These are phyloP conservation scores for Plasmodium fragile DNA, from an alignment of 169 alveolate species.

Conservation along the genomic window DNA sequence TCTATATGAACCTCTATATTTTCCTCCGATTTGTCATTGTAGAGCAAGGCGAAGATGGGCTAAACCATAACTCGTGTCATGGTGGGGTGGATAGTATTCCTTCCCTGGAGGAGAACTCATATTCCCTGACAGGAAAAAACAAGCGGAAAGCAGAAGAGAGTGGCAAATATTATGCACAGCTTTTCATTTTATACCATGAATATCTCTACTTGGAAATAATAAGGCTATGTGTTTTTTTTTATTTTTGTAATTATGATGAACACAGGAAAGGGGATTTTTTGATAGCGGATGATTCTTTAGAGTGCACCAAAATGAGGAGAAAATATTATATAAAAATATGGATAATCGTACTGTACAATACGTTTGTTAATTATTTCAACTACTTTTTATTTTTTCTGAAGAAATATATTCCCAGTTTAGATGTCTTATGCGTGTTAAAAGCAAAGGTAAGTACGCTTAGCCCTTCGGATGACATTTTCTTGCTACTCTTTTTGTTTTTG, in stretches of 20 bases:
- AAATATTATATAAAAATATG: slow-evolving; percentile 25
- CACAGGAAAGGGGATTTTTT: slow-evolving; percentile 27
- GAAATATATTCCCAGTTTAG: slow-evolving; percentile 8
- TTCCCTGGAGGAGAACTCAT: not conserved
- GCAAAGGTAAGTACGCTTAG: not conserved
- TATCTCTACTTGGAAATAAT: slow-evolving; percentile 71
- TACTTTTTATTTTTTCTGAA: slow-evolving; percentile 29
- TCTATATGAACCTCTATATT: not conserved
- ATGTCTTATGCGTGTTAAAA: not conserved
- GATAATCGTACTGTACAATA: slow-evolving; percentile 43
- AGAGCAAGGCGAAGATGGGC: not conserved
- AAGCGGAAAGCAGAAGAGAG: not conserved
- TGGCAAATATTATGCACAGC: slow-evolving; percentile 1
- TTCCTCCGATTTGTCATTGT: not conserved
- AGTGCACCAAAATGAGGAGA: slow-evolving; percentile 22
- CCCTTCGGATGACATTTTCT: slow-evolving; percentile 20
- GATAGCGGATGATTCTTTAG: slow-evolving; percentile 55
- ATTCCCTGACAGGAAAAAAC: not conserved
- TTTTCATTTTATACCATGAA: slow-evolving; percentile 58
- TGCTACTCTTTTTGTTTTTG: slow-evolving; percentile 30
- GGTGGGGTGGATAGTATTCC: not conserved
- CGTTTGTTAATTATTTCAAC: slow-evolving; percentile 36
- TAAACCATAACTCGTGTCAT: not conserved
- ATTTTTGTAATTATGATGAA: slow-evolving; percentile 73
- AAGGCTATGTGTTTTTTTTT: slow-evolving; percentile 48